Evolutionary conservation across 306 rosid genomes (phyloP).

Genomic region (Pueraria montana): DNA sequence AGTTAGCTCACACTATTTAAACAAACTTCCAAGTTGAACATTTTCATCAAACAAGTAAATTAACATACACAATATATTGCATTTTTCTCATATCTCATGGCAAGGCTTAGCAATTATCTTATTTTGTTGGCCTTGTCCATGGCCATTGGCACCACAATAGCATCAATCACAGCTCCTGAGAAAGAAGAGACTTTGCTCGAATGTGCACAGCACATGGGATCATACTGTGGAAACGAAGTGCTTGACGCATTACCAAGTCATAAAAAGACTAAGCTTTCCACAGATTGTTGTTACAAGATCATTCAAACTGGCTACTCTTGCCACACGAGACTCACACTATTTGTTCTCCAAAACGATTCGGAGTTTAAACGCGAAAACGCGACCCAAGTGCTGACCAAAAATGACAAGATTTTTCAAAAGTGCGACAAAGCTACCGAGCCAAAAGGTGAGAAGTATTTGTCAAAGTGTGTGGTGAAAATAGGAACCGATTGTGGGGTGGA

Average conservation of each 20-base stretch:
- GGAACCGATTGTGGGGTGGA: slow-evolving; percentile 19
- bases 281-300: slow-evolving; percentile 43
- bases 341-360: not conserved
- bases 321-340: not conserved
- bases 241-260: not conserved
- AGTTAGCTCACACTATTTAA: no score
- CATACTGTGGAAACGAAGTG: not conserved
- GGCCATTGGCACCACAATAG: not conserved
- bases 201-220: not conserved
- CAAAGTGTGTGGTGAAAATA: not conserved
- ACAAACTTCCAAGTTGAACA: not conserved
- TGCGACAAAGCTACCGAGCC: slow-evolving; percentile 34
- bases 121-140: slow-evolving; percentile 2
- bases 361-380: not conserved
- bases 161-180: not conserved
- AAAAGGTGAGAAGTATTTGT: not conserved
- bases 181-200: not conserved
- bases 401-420: not conserved
- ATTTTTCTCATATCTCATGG: slow-evolving; percentile 17
- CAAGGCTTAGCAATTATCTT: not conserved
- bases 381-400: not conserved
- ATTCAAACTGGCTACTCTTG: slow-evolving; percentile 41
- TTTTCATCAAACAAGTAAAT: not conserved
- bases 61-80: not conserved
- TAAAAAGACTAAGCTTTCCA: not conserved